Conservation (phyloP, 2,329 filamentous ascomycete species). For the Chalara sp. region DNA sequence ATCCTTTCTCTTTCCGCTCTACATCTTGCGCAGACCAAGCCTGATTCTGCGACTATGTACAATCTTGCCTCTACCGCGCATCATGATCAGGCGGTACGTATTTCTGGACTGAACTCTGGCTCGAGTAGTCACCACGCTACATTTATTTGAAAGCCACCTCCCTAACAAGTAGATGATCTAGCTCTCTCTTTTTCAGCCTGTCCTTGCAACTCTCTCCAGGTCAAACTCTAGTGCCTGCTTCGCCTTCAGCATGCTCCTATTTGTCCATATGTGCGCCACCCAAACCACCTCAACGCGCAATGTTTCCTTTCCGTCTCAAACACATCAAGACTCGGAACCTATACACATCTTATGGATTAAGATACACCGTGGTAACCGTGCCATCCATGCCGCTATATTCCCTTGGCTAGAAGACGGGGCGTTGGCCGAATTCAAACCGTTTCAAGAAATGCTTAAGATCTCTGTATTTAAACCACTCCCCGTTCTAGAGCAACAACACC, state of each 20-base stretch:
- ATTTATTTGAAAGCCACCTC: neutral
- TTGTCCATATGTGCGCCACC: too few species aligned
- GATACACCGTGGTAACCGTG: neutral
- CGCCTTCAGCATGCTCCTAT: too few species aligned
- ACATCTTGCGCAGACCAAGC: neutral
- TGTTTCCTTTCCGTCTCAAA: neutral
- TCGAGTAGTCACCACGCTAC: neutral
- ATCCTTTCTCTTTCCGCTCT: conserved; percentile 30
- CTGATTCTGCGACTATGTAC: neutral
- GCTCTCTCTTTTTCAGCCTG: neutral
- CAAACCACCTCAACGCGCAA: neutral
- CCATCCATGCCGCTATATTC: neutral
- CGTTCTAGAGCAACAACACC: neutral
- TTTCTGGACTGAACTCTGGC: neutral
- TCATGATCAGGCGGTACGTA: neutral
- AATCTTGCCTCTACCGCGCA: neutral
- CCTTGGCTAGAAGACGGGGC: neutral
- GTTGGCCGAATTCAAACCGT: neutral
- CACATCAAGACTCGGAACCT: neutral
- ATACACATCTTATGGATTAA: neutral
- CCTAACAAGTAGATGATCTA: neutral
- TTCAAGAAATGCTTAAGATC: neutral
- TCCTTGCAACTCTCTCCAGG: neutral
- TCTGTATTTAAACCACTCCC: neutral
- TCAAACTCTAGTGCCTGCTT: neutral